Percentiles rank a stretch among this genome's conserved stretches.
These are phyloP conservation scores for Polymyxa betae DNA, from an alignment of 208 protist species.

Conservation along the genomic window DNA sequence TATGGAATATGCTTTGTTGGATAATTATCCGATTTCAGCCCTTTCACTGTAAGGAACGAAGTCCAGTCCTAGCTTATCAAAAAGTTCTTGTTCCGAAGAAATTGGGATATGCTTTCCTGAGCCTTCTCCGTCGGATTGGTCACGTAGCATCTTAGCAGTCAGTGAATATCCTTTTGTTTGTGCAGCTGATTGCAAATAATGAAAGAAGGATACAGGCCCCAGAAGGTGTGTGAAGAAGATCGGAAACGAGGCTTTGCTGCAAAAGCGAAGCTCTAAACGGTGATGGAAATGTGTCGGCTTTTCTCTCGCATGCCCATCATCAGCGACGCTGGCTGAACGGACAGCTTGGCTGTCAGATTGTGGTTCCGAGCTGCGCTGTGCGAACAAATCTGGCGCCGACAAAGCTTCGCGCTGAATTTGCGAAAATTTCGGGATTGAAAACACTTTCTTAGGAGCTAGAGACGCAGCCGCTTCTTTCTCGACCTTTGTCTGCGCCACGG, in stretches of 20 bases:
- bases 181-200: neutral
- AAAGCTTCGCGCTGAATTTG: neutral
- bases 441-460: too few species aligned
- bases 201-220: slow-evolving; percentile 31
- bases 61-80: neutral
- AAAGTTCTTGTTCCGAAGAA: neutral
- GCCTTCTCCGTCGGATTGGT: neutral
- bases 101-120: neutral
- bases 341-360: neutral
- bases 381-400: neutral
- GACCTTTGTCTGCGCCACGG: neutral
- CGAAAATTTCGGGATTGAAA: slow-evolving; percentile 12
- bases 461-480: neutral
- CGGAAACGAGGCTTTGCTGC: neutral
- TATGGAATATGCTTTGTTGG: too few species aligned
- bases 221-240: neutral
- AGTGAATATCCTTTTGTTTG: neutral
- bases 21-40: too few species aligned
- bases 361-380: neutral
- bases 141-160: neutral
- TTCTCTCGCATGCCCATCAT: neutral
- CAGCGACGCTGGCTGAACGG: neutral
- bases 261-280: neutral
- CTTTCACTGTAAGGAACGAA: neutral
- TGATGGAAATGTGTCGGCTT: neutral